These are phyloP conservation scores for Boletus vinaceobasis DNA, from an alignment of 768 basidiomycete species.

Conservation along the genomic window DNA sequence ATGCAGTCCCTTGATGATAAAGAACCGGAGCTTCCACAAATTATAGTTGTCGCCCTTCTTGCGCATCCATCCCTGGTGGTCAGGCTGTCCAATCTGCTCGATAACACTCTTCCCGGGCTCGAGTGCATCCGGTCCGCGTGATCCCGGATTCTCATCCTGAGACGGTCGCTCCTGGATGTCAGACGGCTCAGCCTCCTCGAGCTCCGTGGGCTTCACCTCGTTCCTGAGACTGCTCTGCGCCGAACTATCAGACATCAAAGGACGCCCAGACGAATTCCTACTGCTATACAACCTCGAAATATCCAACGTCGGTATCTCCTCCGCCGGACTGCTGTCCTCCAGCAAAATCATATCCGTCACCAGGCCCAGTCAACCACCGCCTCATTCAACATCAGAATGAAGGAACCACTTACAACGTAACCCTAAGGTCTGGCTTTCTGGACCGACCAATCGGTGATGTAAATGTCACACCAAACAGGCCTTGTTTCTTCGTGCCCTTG, in stretches of 20 bases:
- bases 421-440: slow-evolving; percentile 78
- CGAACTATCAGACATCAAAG: slow-evolving; percentile 39
- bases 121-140: slow-evolving; percentile 37
- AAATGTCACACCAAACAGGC: slow-evolving; percentile 79
- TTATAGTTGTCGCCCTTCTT: slow-evolving; percentile 95
- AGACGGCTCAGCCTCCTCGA: slow-evolving; percentile 39
- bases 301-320: slow-evolving; percentile 45
- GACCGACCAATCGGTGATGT: slow-evolving; percentile 56
- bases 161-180: slow-evolving; percentile 52
- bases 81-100: slow-evolving; percentile 87
- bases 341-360: slow-evolving; percentile 19
- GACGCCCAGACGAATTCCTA: slow-evolving; percentile 42
- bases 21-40: slow-evolving; percentile 88
- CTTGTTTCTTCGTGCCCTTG: slow-evolving; percentile 56
- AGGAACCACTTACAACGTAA: slow-evolving; percentile 49
- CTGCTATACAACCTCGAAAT: slow-evolving; percentile 45
- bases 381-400: not conserved
- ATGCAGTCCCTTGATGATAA: slow-evolving; percentile 89
- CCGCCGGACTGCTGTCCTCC: slow-evolving; percentile 35
- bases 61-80: slow-evolving; percentile 91
- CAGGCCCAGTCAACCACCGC: not conserved
- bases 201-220: slow-evolving; percentile 17
- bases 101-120: slow-evolving; percentile 71
- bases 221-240: slow-evolving; percentile 14
- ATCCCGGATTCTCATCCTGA: slow-evolving; percentile 19